These are phyloP conservation scores for Pythium dissotocum DNA, from an alignment of 352 stramenopile species.

Conservation along the genomic window DNA sequence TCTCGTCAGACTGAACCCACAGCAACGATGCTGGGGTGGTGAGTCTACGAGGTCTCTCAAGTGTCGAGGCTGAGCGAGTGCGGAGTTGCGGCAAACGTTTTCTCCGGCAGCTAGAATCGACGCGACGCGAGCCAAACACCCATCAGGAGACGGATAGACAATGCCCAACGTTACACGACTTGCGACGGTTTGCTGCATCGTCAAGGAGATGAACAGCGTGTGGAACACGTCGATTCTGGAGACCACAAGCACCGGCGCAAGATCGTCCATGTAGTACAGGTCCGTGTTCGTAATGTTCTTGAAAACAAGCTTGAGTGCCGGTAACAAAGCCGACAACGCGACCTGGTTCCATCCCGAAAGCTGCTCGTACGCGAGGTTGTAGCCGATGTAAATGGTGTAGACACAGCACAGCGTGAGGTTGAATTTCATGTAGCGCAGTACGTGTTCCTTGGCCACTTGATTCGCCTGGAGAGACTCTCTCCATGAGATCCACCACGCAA, in stretches of 20 bases:
- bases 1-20: too few species aligned
- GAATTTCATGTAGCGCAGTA: not conserved
- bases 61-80: not conserved
- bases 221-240: conserved; percentile 8
- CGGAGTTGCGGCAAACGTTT: not conserved
- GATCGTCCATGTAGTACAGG: conserved; percentile 1
- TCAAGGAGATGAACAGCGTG: not conserved
- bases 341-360: not conserved
- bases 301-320: not conserved
- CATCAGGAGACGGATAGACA: too few species aligned
- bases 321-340: not conserved
- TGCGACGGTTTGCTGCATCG: not conserved
- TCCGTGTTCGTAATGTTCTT: not conserved
- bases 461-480: not conserved
- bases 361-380: not conserved
- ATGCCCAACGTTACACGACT: not conserved
- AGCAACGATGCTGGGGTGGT: too few species aligned
- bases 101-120: not conserved
- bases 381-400: not conserved
- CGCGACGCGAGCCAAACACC: not conserved
- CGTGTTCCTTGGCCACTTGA: not conserved
- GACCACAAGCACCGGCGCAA: conserved; percentile 2
- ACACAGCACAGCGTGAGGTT: not conserved
- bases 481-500: not conserved
- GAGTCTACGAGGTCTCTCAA: not conserved